These are phyloP conservation scores for Trametes gibbosa DNA, from an alignment of 768 basidiomycete genomes.

Conservation along the genomic window DNA sequence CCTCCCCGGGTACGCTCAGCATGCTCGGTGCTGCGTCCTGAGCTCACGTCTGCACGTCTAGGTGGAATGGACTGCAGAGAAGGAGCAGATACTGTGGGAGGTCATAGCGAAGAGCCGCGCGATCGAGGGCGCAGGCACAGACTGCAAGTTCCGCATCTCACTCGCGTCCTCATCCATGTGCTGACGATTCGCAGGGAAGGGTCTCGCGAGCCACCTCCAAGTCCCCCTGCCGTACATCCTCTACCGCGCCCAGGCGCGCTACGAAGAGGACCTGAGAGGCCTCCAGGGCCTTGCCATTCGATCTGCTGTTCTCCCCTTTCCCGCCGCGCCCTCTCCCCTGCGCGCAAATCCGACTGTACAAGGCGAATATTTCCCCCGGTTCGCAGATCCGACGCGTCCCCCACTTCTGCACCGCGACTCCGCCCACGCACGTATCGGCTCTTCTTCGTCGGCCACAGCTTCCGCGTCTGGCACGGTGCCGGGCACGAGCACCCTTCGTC, in stretches of 20 bases:
- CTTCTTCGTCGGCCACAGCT: neutral
- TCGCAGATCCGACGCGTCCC: constrained; percentile 8
- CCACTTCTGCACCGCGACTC: constrained; percentile 8
- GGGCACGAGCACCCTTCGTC: constrained; percentile 35
- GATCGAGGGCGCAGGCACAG: constrained; percentile 68
- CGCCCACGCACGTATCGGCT: constrained; percentile 1
- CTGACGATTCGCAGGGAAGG: constrained; percentile 59
- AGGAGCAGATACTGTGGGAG: constrained; percentile 85
- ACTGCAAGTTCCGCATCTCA: constrained; percentile 55
- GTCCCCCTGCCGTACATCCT: constrained; percentile 84
- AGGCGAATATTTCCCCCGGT: constrained; percentile 25
- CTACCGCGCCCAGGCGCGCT: constrained; percentile 79
- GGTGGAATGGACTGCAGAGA: constrained; percentile 85
- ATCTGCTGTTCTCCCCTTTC: constrained; percentile 43
- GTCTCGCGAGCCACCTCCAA: constrained; percentile 71
- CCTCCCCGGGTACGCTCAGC: constrained; percentile 61
- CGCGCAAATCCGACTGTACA: constrained; percentile 12
- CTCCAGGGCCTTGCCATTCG: constrained; percentile 60
- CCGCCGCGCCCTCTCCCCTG: constrained; percentile 25
- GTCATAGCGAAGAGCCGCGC: constrained; percentile 77
- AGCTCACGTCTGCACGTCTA: constrained; percentile 30
- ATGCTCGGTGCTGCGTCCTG: neutral
- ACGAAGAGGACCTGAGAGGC: constrained; percentile 81
- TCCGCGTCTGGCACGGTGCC: constrained; percentile 8
- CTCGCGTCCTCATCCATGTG: too few species aligned